A percentile compares a stretch with the other conserved stretches of the same genome.
phyloP scores from a whole-genome alignment of 2,329 filamentous ascomycete genomes.

The Beauveria sp. region DNA sequence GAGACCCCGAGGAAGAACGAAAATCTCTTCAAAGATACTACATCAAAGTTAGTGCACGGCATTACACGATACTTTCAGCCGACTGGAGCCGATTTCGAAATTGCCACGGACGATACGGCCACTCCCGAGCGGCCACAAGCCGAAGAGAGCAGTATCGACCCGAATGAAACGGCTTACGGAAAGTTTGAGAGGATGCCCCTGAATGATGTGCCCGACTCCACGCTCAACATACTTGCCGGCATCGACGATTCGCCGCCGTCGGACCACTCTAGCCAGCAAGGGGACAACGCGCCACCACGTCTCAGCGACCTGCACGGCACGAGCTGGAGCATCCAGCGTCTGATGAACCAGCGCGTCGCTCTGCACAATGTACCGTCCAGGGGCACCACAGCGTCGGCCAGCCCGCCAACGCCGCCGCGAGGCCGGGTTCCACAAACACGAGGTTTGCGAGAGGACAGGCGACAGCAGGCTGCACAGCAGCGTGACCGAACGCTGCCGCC shows the following conservation, averaged over 20 bases:
- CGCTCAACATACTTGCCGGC: conserved; percentile 4
- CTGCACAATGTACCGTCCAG: background rate
- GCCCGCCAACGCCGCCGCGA: background rate
- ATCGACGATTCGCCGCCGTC: background rate
- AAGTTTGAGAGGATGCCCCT: conserved; percentile 12
- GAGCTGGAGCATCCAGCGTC: background rate
- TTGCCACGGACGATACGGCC: conserved; percentile 28
- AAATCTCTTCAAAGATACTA: background rate
- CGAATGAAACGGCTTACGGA: background rate
- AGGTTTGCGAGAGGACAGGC: background rate
- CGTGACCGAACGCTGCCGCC: conserved; percentile 1
- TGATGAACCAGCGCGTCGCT: background rate
- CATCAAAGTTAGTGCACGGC: background rate
- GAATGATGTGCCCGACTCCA: conserved; percentile 17
- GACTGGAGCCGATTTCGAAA: conserved; percentile 21
- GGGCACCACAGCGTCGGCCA: background rate
- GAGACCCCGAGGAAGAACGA: no score
- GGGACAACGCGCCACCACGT: background rate
- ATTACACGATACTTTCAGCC: conserved; percentile 27
- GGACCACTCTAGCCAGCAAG: background rate
- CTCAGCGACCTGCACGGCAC: conserved; percentile 4
- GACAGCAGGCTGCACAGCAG: background rate
- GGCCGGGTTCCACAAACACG: conserved; percentile 9
- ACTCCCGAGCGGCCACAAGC: conserved; percentile 12
- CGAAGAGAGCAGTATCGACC: background rate